phyloP scores from a whole-genome alignment of 169 alveolate genomes.

The Eimeria brunetti region DNA sequence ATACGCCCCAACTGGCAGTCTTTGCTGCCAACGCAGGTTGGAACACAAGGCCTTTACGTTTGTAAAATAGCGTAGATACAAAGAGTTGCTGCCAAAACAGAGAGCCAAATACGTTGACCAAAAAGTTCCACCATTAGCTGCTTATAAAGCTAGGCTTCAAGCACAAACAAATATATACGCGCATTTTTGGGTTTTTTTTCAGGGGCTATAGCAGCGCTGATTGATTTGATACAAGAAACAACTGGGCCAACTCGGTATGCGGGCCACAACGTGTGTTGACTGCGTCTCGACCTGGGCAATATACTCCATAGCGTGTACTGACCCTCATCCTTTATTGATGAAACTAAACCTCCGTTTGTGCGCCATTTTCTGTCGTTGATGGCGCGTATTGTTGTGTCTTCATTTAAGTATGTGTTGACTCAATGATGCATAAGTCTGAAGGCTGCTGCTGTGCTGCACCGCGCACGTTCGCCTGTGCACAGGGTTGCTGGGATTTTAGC shows the following conservation, averaged over 20 bases:
- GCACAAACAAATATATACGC: background rate
- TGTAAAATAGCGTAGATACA: background rate
- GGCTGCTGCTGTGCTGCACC: background rate
- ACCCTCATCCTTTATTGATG: too few species aligned
- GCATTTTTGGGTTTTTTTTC: background rate
- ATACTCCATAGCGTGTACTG: background rate
- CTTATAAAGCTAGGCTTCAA: too few species aligned
- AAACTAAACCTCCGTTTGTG: background rate
- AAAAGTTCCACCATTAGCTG: too few species aligned
- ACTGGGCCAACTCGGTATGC: conserved; percentile 91
- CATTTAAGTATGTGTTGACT: too few species aligned
- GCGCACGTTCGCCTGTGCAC: background rate
- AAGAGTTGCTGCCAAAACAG: background rate
- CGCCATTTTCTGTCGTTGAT: background rate
- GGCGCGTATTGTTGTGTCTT: background rate
- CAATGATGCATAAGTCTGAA: background rate
- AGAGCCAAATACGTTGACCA: too few species aligned
- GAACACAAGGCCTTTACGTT: background rate
- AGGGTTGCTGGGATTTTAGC: conserved; percentile 97
- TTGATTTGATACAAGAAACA: conserved; percentile 94
- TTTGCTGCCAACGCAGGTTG: conserved; percentile 91
- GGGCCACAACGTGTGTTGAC: background rate
- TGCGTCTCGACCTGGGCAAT: background rate
- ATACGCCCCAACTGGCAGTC: conserved; percentile 93
- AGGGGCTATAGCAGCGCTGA: conserved; percentile 97